Evolutionary conservation across 2,329 filamentous ascomycete genomes (phyloP).

Genomic region (Fusarium avenaceum): DNA sequence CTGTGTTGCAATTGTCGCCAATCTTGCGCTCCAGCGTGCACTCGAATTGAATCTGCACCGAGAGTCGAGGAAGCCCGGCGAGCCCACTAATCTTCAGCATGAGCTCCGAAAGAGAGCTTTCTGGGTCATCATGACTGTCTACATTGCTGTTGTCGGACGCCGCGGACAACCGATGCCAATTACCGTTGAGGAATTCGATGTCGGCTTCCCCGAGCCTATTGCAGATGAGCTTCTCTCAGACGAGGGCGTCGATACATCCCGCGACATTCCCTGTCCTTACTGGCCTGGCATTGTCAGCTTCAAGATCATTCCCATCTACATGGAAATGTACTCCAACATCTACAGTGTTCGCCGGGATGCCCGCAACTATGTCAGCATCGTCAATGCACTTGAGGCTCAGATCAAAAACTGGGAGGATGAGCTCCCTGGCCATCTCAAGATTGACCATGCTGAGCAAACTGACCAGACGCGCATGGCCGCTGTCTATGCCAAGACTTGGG

Average conservation of each 20-base stretch:
- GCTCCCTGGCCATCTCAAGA: slow-evolving; percentile 71
- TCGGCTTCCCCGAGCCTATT: slow-evolving; percentile 79
- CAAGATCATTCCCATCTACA: slow-evolving; percentile 74
- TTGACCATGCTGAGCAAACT: slow-evolving; percentile 58
- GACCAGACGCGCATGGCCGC: slow-evolving; percentile 65
- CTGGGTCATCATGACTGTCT: slow-evolving; percentile 77
- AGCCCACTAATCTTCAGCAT: slow-evolving; percentile 71
- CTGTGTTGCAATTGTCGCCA: slow-evolving; percentile 76
- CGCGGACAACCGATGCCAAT: slow-evolving; percentile 84
- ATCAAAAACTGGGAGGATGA: slow-evolving; percentile 73
- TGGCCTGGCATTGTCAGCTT: slow-evolving; percentile 75
- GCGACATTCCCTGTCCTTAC: slow-evolving; percentile 73
- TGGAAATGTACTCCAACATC: slow-evolving; percentile 82
- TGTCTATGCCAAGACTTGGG: slow-evolving; percentile 67
- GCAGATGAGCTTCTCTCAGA: slow-evolving; percentile 79
- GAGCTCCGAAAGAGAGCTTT: slow-evolving; percentile 84
- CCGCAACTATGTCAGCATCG: slow-evolving; percentile 71
- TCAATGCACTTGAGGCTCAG: slow-evolving; percentile 75
- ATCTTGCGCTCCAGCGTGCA: slow-evolving; percentile 74
- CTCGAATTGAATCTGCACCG: slow-evolving; percentile 83
- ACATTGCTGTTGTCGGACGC: slow-evolving; percentile 78
- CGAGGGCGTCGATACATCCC: slow-evolving; percentile 69
- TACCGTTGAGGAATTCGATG: slow-evolving; percentile 80
- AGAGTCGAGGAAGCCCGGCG: slow-evolving; percentile 66
- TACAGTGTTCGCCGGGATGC: slow-evolving; percentile 77